phyloP scores from a whole-genome alignment of 225 moss, liverwort and hornwort genomes.

The Pseudoscleropodium purum region DNA sequence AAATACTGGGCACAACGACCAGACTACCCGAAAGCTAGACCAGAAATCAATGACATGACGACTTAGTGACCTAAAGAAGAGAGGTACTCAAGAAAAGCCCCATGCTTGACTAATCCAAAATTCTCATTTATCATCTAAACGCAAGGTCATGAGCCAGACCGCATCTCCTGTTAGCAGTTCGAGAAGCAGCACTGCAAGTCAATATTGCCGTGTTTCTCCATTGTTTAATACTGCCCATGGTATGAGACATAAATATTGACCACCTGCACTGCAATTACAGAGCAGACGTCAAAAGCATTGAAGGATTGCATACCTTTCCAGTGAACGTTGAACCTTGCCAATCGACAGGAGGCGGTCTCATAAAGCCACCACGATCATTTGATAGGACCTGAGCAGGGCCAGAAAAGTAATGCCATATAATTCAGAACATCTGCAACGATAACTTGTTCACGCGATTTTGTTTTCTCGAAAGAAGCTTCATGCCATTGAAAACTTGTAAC shows the following conservation, averaged over 20 bases:
- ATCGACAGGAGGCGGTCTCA: constrained; percentile 82
- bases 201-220: not conserved
- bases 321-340: constrained; percentile 46
- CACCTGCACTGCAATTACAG: not conserved
- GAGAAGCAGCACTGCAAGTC: not conserved
- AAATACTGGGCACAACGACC: not conserved
- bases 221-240: not conserved
- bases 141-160: not conserved
- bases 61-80: not conserved
- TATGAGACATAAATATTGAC: not conserved
- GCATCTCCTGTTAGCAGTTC: not conserved
- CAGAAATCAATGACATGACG: not conserved
- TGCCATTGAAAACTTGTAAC: not conserved
- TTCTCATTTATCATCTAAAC: not conserved
- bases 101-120: not conserved
- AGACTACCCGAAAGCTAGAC: not conserved
- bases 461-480: not conserved
- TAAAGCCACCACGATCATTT: constrained; percentile 89
- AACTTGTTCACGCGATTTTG: not conserved
- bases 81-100: not conserved
- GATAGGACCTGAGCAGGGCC: constrained; percentile 53
- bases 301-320: constrained; percentile 22
- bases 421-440: not conserved
- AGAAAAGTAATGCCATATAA: not conserved
- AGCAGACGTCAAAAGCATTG: not conserved